phyloP scores from a whole-genome alignment of 192 early-diverging fungal genomes.

The Coemansia umbellata region DNA sequence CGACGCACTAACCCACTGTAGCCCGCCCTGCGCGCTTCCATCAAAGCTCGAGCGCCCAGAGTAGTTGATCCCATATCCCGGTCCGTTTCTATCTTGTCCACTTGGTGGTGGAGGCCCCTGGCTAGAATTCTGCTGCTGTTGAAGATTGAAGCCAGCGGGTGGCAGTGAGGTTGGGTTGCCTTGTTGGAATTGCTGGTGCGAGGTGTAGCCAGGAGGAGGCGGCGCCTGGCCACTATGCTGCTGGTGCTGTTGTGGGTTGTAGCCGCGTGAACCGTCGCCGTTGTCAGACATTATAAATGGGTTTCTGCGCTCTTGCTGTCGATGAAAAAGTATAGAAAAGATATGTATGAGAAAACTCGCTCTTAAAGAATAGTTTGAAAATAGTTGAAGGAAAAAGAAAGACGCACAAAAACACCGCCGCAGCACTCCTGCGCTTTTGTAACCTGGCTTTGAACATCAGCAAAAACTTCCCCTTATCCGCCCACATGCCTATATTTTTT shows the following conservation, averaged over 20 bases:
- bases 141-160: not conserved
- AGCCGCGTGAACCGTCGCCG: not conserved
- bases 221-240: conserved; percentile 15
- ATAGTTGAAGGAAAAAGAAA: too few species aligned
- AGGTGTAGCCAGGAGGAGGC: conserved; percentile 2
- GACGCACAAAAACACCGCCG: too few species aligned
- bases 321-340: too few species aligned
- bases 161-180: conserved; percentile 10
- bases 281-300: conserved; percentile 12
- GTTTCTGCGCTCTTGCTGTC: too few species aligned
- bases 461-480: too few species aligned
- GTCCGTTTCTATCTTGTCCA: not conserved
- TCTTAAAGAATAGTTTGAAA: too few species aligned
- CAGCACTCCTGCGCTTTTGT: too few species aligned
- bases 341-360: too few species aligned
- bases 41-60: not conserved
- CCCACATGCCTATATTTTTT: too few species aligned
- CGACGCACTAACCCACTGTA: conserved; percentile 43
- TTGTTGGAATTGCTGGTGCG: conserved; percentile 1
- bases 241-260: not conserved
- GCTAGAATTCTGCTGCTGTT: not conserved
- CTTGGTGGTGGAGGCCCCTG: not conserved
- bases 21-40: not conserved
- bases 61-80: conserved; percentile 4
- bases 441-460: too few species aligned